phyloP scores from a whole-genome alignment of 352 stramenopile species.

The Pythium volutum region DNA sequence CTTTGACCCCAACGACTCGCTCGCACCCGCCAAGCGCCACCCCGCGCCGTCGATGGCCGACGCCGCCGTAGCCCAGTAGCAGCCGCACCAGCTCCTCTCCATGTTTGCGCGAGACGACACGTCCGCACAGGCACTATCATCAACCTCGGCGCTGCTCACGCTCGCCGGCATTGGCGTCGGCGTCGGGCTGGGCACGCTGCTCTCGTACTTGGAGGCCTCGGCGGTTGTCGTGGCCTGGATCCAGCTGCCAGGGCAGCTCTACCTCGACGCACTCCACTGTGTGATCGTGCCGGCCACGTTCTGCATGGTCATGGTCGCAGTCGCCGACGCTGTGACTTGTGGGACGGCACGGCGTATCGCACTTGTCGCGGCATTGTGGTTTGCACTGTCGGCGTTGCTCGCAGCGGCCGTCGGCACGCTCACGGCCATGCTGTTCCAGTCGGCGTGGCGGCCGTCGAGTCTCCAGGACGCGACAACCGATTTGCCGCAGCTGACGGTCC shows the following conservation, averaged over 20 bases:
- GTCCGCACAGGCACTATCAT: not conserved
- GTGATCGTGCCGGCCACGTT: conserved; percentile 40
- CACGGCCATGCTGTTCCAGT: conserved; percentile 30
- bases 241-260: conserved; percentile 33
- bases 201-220: conserved; percentile 24
- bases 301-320: conserved; percentile 31
- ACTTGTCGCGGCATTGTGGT: conserved; percentile 26
- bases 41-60: not conserved
- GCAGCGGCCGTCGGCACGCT: conserved; percentile 31
- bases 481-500: conserved; percentile 14
- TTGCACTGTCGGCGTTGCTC: conserved; percentile 29
- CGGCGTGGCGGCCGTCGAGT: conserved; percentile 22
- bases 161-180: conserved; percentile 21
- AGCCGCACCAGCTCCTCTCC: conserved; percentile 2
- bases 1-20: too few species aligned
- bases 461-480: not conserved
- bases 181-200: conserved; percentile 28
- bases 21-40: not conserved
- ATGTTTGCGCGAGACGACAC: conserved; percentile 18
- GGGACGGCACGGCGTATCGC: conserved; percentile 26
- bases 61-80: not conserved
- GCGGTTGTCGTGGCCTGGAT: conserved; percentile 29
- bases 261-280: conserved; percentile 37
- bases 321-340: conserved; percentile 31
- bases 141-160: conserved; percentile 11